Percentiles rank a stretch among this genome's conserved stretches.
These are phyloP conservation scores for Metschnikowia kofuensis DNA, from an alignment of 805 yeast genomes.

Conservation along the genomic window DNA sequence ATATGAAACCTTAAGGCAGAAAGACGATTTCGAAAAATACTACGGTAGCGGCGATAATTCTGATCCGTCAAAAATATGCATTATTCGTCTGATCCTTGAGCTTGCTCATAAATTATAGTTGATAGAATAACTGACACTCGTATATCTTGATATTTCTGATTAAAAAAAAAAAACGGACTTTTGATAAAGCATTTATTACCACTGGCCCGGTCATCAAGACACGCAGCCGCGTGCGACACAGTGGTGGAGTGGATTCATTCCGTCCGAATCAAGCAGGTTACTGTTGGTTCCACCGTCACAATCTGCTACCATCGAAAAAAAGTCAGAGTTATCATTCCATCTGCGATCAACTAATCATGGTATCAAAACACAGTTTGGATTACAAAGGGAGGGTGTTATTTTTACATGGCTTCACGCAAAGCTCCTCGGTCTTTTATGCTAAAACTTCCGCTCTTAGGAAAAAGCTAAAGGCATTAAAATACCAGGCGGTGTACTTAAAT, in stretches of 20 bases:
- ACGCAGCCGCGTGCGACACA: too few species aligned
- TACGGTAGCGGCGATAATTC: conserved; percentile 35
- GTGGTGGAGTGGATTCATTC: too few species aligned
- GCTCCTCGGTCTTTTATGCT: conserved; percentile 76
- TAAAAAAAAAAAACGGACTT: too few species aligned
- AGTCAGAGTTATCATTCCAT: neutral
- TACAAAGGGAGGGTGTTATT: conserved; percentile 61
- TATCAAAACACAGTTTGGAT: neutral
- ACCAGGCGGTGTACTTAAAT: conserved; percentile 72
- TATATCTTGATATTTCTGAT: too few species aligned
- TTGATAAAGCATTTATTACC: too few species aligned
- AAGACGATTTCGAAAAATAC: conserved; percentile 30
- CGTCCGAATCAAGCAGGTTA: too few species aligned
- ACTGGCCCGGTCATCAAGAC: too few species aligned
- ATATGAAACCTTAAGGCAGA: conserved; percentile 28
- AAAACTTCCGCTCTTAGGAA: conserved; percentile 90
- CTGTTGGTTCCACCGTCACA: neutral
- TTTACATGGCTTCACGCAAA: conserved; percentile 88
- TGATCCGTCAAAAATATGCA: conserved; percentile 34
- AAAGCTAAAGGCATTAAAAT: conserved; percentile 59
- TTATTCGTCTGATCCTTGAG: conserved; percentile 59
- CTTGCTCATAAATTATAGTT: conserved; percentile 26
- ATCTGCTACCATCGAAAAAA: neutral
- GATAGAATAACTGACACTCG: neutral
- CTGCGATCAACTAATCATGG: neutral